Evolutionary conservation across 441 rosid species (phyloP), one percentile per base, ranked within the genome.

Genomic region (Bruguiera hainesii): DNA sequence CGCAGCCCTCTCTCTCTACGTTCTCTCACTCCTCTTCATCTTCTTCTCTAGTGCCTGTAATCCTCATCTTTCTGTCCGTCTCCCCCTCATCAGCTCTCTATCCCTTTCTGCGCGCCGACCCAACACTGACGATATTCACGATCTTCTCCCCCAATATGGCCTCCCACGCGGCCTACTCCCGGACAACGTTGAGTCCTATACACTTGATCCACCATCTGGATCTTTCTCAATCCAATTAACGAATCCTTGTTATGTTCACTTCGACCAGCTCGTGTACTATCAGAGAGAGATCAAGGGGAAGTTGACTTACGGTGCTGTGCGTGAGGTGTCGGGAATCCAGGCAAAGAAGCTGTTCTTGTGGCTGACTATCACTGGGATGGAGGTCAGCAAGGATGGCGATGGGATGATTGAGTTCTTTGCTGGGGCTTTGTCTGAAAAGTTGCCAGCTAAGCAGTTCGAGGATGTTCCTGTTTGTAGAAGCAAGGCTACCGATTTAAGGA

Each of bases 121-220:
- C 68, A 42, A 42, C 1, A 28, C 50, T 74, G 50, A 64, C 0
- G 96, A 90, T 73, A 84, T 89, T 48, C 87, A 85, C 76, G 96
- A 94, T 0, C 67, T 89, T 78, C 95, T 93, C 28, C 88, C 96
- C 15, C 50, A 78, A 50, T 89, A 68, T 78, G 93, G 97, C 62
- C 89, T 93, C 74, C 98, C 98, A 0, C 61, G 79, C 56, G 98
- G 98, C 0, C 88, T 93, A 46, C 64, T 93, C 25, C 98, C 98
- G 0, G 73, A 68, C 72, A 64, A 88, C 68, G 92, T 90, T 70
- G 63, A 69, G 30, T 74, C 80, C 57, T 93, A 87, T 83, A 71
- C 80, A 51, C 76, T 89, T 52, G 71, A 84, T 62, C 75, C 79
- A 21, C 75, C 79, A 25, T 85, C 86, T 30, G 95, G 95, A 28